Conservation (phyloP, 2,329 filamentous ascomycete genomes). For the Alternaria ethzedia region DNA sequence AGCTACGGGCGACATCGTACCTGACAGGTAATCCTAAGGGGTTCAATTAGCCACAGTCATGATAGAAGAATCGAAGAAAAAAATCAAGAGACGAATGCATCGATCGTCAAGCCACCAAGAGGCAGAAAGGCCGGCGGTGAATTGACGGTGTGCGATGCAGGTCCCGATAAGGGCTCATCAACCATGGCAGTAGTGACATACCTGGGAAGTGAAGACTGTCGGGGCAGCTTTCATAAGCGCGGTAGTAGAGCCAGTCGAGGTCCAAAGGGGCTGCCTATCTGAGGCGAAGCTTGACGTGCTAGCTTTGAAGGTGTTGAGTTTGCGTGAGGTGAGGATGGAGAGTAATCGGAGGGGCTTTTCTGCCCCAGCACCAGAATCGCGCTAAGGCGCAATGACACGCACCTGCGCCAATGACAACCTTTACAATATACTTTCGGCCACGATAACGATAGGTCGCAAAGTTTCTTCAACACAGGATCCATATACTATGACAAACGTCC, state of each 20-base stretch:
- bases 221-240: conserved; percentile 59
- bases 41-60: conserved; percentile 45
- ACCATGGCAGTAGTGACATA: conserved; percentile 43
- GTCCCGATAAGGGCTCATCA: conserved; percentile 37
- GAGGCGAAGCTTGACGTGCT: background rate
- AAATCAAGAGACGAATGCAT: conserved; percentile 7
- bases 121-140: conserved; percentile 19
- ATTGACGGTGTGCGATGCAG: conserved; percentile 39
- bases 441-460: conserved; percentile 3
- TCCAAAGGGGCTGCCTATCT: conserved; percentile 31
- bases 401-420: background rate
- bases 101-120: conserved; percentile 10
- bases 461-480: background rate
- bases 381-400: conserved; percentile 3
- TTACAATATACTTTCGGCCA: background rate
- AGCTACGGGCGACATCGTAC: conserved; percentile 47
- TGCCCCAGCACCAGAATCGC: background rate
- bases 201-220: conserved; percentile 61
- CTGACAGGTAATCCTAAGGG: conserved; percentile 68
- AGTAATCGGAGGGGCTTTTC: conserved; percentile 2
- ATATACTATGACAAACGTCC: background rate
- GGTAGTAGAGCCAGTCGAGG: conserved; percentile 33
- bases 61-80: conserved; percentile 7
- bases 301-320: background rate
- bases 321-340: background rate